Conservation (phyloP, 371 early-diverging fungal species). For the Mucor lusitanicus region DNA sequence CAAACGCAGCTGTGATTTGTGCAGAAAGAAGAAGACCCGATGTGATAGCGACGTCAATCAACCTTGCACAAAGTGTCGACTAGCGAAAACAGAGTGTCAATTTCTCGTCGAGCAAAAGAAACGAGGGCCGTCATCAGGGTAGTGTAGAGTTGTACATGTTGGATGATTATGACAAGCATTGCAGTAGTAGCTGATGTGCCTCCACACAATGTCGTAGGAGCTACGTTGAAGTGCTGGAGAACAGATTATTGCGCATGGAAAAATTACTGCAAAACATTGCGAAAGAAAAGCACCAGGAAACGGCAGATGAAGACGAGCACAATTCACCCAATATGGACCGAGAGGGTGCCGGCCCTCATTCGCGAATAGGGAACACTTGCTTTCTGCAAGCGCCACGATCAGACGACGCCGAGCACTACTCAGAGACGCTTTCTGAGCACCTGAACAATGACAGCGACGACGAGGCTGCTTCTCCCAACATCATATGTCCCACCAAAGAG, state of each 20-base stretch:
- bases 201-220: slow-evolving; percentile 7
- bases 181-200: neutral
- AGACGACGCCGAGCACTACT: neutral
- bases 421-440: neutral
- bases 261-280: slow-evolving; percentile 19
- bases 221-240: slow-evolving; percentile 40
- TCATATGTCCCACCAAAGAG: neutral
- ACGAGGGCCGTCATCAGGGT: slow-evolving; percentile 37
- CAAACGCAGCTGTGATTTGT: slow-evolving; percentile 30
- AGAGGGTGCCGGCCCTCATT: neutral
- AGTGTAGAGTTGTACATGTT: neutral
- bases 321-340: neutral
- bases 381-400: neutral
- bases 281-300: neutral
- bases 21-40: slow-evolving; percentile 27
- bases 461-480: neutral
- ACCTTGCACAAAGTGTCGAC: slow-evolving; percentile 40
- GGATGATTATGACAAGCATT: neutral
- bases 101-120: slow-evolving; percentile 41
- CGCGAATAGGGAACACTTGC: neutral
- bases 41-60: slow-evolving; percentile 29
- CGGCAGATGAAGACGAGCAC: neutral
- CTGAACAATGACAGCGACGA: neutral
- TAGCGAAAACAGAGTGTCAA: slow-evolving; percentile 23
- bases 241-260: slow-evolving; percentile 39